phyloP scores from a whole-genome alignment of 495 filamentous ascomycete species.

The Trichoderma erinaceum region DNA sequence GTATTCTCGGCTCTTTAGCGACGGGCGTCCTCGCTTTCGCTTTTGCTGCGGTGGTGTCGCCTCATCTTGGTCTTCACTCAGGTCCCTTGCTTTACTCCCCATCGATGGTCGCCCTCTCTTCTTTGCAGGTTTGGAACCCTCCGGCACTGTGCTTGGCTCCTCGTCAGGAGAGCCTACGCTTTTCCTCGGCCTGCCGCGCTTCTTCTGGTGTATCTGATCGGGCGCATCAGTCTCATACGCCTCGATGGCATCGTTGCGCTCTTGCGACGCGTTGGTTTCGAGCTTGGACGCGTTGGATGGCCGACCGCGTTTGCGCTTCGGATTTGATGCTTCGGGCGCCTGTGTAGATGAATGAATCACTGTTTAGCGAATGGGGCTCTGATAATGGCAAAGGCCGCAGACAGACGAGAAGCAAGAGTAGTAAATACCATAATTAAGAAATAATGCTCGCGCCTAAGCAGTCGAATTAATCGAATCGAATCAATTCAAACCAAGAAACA shows the following conservation, averaged over 20 bases:
- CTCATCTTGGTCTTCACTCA: neutral
- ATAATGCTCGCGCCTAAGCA: neutral
- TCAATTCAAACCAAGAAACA: neutral
- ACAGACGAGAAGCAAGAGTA: neutral
- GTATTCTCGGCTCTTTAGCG: neutral
- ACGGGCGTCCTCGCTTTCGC: constrained; percentile 16
- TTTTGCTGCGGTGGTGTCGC: constrained; percentile 13
- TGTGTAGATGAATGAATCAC: neutral
- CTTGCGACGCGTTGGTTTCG: constrained; percentile 30
- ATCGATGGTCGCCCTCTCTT: constrained; percentile 21
- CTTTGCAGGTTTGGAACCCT: constrained; percentile 18
- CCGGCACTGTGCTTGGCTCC: neutral
- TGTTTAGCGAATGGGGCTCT: neutral
- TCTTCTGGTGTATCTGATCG: constrained; percentile 19
- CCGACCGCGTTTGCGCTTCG: constrained; percentile 39
- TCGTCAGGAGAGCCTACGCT: constrained; percentile 13
- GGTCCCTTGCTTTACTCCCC: neutral
- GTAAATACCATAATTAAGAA: neutral
- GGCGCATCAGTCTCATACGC: constrained; percentile 9
- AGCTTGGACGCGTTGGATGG: constrained; percentile 33
- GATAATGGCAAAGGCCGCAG: neutral
- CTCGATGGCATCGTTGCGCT: constrained; percentile 7
- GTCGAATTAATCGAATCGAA: neutral
- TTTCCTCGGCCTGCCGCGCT: constrained; percentile 19
- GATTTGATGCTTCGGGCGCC: constrained; percentile 5